A percentile compares a stretch with the other conserved stretches of the same genome.
Evolutionary conservation across 148 eudicot genomes (phyloP).

Genomic region (Silene conica): DNA sequence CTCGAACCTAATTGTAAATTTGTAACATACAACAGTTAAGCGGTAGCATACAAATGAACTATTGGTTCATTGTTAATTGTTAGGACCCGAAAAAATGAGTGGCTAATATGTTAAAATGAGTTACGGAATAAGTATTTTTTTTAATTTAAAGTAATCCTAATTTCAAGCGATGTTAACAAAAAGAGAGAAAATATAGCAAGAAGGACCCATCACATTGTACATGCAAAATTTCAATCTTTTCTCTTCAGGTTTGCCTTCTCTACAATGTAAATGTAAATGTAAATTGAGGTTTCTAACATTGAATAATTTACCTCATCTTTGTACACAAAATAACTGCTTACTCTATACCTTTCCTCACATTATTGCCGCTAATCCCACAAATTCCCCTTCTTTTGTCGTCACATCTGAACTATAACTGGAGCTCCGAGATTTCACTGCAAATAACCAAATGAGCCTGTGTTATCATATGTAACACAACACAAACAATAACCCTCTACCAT

Average conservation of each 20-base stretch:
- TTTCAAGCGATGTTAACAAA: too few relatives aligned
- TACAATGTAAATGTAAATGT: constrained; percentile 21
- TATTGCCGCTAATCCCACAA: constrained; percentile 78
- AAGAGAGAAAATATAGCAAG: too few relatives aligned
- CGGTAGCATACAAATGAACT: too few relatives aligned
- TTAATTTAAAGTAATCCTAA: too few relatives aligned
- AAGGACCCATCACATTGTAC: too few relatives aligned
- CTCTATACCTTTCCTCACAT: constrained; percentile 33
- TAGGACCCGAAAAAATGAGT: too few relatives aligned
- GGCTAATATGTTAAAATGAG: too few relatives aligned
- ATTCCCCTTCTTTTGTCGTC: constrained; percentile 47
- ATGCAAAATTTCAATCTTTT: constrained; percentile 15
- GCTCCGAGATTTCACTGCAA: constrained; percentile 68
- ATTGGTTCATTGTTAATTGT: too few relatives aligned
- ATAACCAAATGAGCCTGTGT: background rate
- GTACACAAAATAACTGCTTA: constrained; percentile 17
- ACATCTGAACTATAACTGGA: constrained; percentile 39
- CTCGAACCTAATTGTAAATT: too few relatives aligned
- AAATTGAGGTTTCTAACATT: constrained; percentile 3
- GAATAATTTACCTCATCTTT: constrained; percentile 14
- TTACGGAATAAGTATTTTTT: too few relatives aligned
- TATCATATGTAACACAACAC: background rate
- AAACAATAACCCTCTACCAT: background rate
- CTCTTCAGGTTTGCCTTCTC: constrained; percentile 18
- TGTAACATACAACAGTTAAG: too few relatives aligned